Conservation (phyloP, 148 eudicot species). For the Spergularia marina region DNA sequence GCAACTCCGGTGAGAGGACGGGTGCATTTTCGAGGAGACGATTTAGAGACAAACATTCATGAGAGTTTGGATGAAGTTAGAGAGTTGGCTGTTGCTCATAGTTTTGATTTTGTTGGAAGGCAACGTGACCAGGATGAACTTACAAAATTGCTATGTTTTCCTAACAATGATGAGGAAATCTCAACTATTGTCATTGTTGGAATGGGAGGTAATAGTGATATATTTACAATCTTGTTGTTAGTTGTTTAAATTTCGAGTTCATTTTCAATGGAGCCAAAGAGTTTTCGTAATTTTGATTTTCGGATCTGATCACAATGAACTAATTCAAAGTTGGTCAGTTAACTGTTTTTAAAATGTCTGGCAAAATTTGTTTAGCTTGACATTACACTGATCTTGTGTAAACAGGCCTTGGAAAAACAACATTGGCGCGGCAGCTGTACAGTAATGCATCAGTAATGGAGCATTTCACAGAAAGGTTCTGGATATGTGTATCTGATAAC, state of each 20-base stretch:
- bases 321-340: too few relatives aligned
- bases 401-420: slow-evolving; percentile 24
- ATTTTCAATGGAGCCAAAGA: background rate
- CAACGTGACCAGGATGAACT: slow-evolving; percentile 15
- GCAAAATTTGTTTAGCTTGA: background rate
- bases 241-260: background rate
- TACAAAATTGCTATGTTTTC: slow-evolving; percentile 2
- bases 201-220: slow-evolving; percentile 14
- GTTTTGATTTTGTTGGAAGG: slow-evolving; percentile 21
- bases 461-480: slow-evolving; percentile 11
- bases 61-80: slow-evolving; percentile 23
- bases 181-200: slow-evolving; percentile 17
- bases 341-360: too few relatives aligned
- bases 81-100: slow-evolving; percentile 24
- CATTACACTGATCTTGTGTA: background rate
- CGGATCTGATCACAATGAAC: too few relatives aligned
- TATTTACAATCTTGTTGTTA: too few relatives aligned
- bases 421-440: slow-evolving; percentile 18
- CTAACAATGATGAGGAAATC: background rate
- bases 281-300: too few relatives aligned
- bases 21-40: background rate
- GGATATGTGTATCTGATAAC: slow-evolving; percentile 20
- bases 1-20: background rate
- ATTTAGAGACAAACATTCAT: background rate
- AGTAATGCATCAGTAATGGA: background rate